Conservation (phyloP, 768 basidiomycete genomes). For the Lactifluus hygrophoroides region DNA sequence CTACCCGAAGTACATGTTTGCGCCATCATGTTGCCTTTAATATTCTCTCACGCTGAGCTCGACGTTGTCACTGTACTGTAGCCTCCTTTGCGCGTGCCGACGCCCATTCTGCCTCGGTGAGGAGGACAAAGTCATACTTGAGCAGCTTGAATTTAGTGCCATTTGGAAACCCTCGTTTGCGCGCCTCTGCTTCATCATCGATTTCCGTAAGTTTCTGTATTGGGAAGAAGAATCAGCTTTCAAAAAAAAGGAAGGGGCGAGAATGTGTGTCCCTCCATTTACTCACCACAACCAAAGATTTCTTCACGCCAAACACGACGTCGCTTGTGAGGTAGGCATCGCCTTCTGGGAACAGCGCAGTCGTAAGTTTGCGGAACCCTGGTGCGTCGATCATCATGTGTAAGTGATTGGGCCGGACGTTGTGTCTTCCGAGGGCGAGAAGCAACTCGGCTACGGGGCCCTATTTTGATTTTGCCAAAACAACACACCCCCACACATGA, state of each 20-base stretch:
- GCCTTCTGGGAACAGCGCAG: constrained; percentile 66
- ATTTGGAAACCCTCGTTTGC: constrained; percentile 44
- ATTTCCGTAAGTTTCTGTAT: constrained; percentile 41
- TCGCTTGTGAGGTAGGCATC: constrained; percentile 62
- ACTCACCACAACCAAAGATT: constrained; percentile 66
- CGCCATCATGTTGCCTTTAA: background rate
- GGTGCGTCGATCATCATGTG: constrained; percentile 66
- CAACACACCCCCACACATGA: background rate
- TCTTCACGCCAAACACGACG: constrained; percentile 76
- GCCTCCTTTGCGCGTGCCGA: constrained; percentile 21
- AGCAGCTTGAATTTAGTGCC: constrained; percentile 42
- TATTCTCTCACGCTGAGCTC: background rate
- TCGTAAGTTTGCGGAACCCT: constrained; percentile 64
- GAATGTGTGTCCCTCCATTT: background rate
- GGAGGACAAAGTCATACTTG: constrained; percentile 38
- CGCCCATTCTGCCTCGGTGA: constrained; percentile 35
- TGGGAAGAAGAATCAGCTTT: background rate
- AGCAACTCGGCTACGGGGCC: constrained; percentile 68
- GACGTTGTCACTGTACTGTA: background rate
- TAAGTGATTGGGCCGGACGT: constrained; percentile 72
- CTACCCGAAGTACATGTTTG: background rate
- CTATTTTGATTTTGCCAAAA: constrained; percentile 26
- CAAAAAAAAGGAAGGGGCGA: background rate
- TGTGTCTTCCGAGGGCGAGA: constrained; percentile 50
- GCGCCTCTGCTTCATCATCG: constrained; percentile 44